These are phyloP conservation scores for Colletotrichum tanaceti DNA, from an alignment of 2,329 filamentous ascomycete genomes.

Conservation along the genomic window DNA sequence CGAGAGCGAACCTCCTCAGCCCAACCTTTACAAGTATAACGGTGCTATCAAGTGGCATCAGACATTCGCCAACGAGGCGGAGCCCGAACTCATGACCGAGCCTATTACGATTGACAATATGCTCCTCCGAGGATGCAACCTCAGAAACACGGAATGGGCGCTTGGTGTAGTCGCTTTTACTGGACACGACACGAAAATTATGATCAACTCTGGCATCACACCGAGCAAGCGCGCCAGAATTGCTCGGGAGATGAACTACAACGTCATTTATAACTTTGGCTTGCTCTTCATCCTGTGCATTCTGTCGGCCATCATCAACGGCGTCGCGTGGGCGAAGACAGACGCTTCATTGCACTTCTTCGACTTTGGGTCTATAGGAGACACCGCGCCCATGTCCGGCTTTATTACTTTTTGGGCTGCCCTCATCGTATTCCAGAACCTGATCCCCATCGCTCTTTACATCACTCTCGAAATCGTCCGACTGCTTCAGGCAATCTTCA, in stretches of 20 bases:
- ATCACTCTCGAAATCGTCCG: conserved; percentile 97
- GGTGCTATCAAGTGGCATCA: conserved; percentile 91
- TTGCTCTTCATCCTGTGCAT: conserved; percentile 92
- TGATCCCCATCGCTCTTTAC: conserved; percentile 98
- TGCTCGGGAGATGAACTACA: conserved; percentile 94
- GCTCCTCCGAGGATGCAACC: conserved; percentile 89
- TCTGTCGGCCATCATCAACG: conserved; percentile 85
- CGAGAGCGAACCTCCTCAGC: conserved; percentile 90
- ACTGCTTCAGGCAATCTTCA: conserved; percentile 93
- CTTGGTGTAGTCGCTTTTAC: conserved; percentile 94
- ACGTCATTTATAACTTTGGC: conserved; percentile 95
- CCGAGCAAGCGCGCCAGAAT: conserved; percentile 94
- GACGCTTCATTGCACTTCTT: conserved; percentile 84
- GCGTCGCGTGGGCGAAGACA: conserved; percentile 80
- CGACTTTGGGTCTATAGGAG: conserved; percentile 86
- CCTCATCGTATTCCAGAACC: conserved; percentile 95
- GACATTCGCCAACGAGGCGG: conserved; percentile 70
- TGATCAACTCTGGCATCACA: conserved; percentile 97
- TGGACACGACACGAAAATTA: conserved; percentile 97
- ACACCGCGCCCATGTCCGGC: conserved; percentile 79
- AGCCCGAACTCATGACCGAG: conserved; percentile 84
- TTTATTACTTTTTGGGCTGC: conserved; percentile 98
- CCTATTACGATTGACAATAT: conserved; percentile 96
- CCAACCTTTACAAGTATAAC: conserved; percentile 95
- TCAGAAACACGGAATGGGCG: conserved; percentile 96